Conservation (phyloP, 2,329 filamentous ascomycete species). For the Periconia sp. region DNA sequence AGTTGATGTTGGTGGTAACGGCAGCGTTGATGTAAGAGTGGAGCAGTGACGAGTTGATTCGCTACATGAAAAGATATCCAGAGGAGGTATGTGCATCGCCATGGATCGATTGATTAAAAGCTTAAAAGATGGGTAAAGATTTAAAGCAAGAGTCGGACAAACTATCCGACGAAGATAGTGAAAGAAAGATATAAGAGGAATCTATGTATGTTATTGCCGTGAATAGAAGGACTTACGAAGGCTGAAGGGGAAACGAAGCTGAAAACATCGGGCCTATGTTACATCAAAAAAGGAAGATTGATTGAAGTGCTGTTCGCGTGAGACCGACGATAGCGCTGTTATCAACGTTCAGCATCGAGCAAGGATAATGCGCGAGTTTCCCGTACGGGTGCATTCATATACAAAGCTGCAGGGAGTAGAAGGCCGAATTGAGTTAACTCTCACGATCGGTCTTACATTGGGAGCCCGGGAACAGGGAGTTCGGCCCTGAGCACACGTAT, state of each 20-base stretch:
- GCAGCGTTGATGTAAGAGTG: neutral
- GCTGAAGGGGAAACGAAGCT: too few relatives aligned
- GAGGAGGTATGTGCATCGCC: neutral
- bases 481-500: too few relatives aligned
- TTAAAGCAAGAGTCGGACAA: too few relatives aligned
- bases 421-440: neutral
- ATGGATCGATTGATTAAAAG: neutral
- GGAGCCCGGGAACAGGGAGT: too few relatives aligned
- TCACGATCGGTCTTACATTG: too few relatives aligned
- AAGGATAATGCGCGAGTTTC: neutral
- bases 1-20: slow-evolving; percentile 21
- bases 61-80: neutral
- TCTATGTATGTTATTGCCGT: too few relatives aligned
- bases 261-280: too few relatives aligned
- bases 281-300: neutral
- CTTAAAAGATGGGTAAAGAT: neutral
- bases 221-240: too few relatives aligned
- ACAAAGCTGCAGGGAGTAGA: too few relatives aligned
- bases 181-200: too few relatives aligned
- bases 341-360: neutral
- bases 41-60: neutral
- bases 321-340: neutral
- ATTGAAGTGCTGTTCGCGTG: neutral
- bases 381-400: too few relatives aligned
- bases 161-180: too few relatives aligned